Conservation (phyloP, 169 alveolate species). For the Eimeria maxima region DNA sequence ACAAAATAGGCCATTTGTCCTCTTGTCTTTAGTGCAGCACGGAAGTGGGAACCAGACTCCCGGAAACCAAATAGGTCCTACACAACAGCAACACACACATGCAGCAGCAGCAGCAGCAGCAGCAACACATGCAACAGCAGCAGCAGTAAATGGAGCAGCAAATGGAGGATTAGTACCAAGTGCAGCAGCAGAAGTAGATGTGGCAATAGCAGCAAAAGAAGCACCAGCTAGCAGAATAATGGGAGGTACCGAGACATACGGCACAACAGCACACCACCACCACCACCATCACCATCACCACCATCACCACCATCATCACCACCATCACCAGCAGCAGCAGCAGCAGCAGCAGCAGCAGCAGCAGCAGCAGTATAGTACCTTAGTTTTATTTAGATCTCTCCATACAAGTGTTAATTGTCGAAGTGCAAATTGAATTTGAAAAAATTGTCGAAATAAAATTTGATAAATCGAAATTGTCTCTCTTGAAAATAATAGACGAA, state of each 20-base stretch:
- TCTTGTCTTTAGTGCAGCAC: conserved; percentile 12
- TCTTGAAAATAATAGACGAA: conserved; percentile 5
- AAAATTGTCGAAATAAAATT: neutral
- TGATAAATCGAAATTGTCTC: neutral
- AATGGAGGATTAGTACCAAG: too few species aligned
- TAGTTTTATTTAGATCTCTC: conserved; percentile 9
- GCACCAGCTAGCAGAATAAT: too few species aligned
- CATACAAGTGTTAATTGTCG: conserved; percentile 14
- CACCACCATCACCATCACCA: neutral
- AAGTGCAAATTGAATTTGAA: conserved; percentile 1
- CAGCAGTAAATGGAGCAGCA: too few species aligned
- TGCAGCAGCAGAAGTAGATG: too few species aligned
- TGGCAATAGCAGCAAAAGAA: neutral
- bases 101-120: too few species aligned
- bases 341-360: neutral
- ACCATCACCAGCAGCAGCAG: too few species aligned
- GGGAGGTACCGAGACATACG: too few species aligned
- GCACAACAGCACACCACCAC: too few species aligned
- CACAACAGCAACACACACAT: neutral
- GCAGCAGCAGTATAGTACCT: conserved; percentile 10
- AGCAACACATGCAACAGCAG: too few species aligned
- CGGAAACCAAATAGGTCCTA: conserved; percentile 10
- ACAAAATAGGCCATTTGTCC: conserved; percentile 35
- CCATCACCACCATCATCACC: neutral
- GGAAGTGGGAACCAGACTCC: neutral